Evolutionary conservation across 805 yeast species (phyloP).

Genomic region (Saturnispora galanensis): DNA sequence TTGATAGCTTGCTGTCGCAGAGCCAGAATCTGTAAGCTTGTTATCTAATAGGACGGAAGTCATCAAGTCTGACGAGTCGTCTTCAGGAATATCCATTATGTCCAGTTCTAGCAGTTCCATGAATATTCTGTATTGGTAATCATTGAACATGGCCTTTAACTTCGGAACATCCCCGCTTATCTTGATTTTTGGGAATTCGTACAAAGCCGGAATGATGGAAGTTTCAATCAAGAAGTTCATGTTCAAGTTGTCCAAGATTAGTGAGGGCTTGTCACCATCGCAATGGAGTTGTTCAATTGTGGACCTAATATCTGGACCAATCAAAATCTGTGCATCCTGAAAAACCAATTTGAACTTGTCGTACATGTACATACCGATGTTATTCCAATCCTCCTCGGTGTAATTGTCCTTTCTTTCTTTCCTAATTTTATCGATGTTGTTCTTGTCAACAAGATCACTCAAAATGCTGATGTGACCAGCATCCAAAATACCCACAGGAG

Average conservation of each 20-base stretch:
- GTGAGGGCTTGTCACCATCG: slow-evolving; percentile 36
- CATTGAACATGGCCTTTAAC: slow-evolving; percentile 65
- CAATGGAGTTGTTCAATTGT: slow-evolving; percentile 65
- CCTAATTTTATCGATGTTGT: slow-evolving; percentile 58
- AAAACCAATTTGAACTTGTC: slow-evolving; percentile 72
- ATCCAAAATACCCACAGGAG: slow-evolving; percentile 87
- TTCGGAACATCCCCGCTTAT: slow-evolving; percentile 71
- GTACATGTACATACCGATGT: slow-evolving; percentile 71
- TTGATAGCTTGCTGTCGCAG: not conserved
- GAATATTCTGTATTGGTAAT: slow-evolving; percentile 80
- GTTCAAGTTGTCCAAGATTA: slow-evolving; percentile 67
- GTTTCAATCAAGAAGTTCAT: slow-evolving; percentile 67
- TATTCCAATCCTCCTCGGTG: slow-evolving; percentile 62
- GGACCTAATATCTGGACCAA: slow-evolving; percentile 73
- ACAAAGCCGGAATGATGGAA: slow-evolving; percentile 77
- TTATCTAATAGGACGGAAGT: not conserved
- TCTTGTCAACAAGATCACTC: slow-evolving; percentile 70
- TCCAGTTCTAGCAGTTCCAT: slow-evolving; percentile 67
- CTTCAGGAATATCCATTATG: slow-evolving; percentile 53
- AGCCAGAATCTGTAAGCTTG: not conserved
- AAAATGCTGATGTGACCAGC: slow-evolving; percentile 88
- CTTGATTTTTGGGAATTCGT: slow-evolving; percentile 59
- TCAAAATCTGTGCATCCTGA: slow-evolving; percentile 78
- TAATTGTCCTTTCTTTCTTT: slow-evolving; percentile 46
- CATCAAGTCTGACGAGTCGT: slow-evolving; percentile 10